Evolutionary conservation across 495 filamentous ascomycete genomes (phyloP).

Genomic region (Platismatia glauca): DNA sequence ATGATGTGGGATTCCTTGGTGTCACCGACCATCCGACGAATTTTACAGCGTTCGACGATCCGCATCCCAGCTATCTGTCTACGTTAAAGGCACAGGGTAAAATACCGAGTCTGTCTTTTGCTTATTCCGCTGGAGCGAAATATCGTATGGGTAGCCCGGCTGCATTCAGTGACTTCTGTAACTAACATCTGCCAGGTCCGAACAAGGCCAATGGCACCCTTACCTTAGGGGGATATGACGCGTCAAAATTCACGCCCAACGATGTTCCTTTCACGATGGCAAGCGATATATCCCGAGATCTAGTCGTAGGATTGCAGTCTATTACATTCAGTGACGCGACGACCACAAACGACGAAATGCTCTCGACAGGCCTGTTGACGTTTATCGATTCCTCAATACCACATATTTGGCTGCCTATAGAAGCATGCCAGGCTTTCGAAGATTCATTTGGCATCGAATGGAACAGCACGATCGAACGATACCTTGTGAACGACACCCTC

Average conservation of each 20-base stretch:
- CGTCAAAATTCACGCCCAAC: constrained; percentile 43
- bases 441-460: constrained; percentile 41
- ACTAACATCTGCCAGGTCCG: constrained; percentile 19
- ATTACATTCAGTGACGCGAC: constrained; percentile 35
- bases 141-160: constrained; percentile 28
- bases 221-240: constrained; percentile 53
- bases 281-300: constrained; percentile 41
- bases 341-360: constrained; percentile 9
- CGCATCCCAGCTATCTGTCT: constrained; percentile 43
- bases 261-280: constrained; percentile 42
- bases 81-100: constrained; percentile 36
- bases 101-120: constrained; percentile 44
- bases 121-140: constrained; percentile 47
- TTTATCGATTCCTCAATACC: constrained; percentile 50
- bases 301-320: constrained; percentile 41
- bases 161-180: neutral
- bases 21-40: constrained; percentile 42
- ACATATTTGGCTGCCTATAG: constrained; percentile 46
- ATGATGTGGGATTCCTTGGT: constrained; percentile 45
- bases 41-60: constrained; percentile 40
- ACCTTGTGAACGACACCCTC: constrained; percentile 44
- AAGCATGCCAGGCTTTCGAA: constrained; percentile 46
- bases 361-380: constrained; percentile 20
- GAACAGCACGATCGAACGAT: constrained; percentile 37
- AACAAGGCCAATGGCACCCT: constrained; percentile 42